Evolutionary conservation across 73 alveolate species (phyloP), one percentile per base, ranked within the genome.

Genomic region (Effrenium voratum): DNA sequence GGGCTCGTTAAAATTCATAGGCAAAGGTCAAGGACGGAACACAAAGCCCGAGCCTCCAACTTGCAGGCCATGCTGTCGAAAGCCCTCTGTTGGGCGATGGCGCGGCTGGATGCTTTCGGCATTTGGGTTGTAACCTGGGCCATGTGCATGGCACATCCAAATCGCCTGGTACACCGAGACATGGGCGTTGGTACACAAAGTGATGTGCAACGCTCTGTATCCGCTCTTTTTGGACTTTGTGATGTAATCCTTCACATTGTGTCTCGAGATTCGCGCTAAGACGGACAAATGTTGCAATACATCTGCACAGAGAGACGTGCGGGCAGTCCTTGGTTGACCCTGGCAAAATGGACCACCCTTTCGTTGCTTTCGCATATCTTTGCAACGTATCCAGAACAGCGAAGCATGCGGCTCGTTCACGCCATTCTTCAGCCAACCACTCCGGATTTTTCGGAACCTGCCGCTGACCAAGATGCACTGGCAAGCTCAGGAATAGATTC

Each of bases 221-320:
- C 97, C 97, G 34, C 87, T 68, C 87, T 68, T 90, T 75, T 90
- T 90, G 87, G 97, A 90, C 36, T 90, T 90, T 26, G 97, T 90
- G 87, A 90, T 90, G 87, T 90, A 90, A 87, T 90, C 97, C 97
- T 90, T n/a, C n/a, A n/a, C n/a, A n/a, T n/a, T n/a, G n/a, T n/a
- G n/a, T n/a, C n/a, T n/a, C n/a, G n/a, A n/a, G n/a, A n/a, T n/a
- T n/a, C n/a, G n/a, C n/a, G n/a, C n/a, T n/a, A n/a, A n/a, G n/a
- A n/a, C n/a, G n/a, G n/a, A n/a, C n/a, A n/a, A n/a, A n/a, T n/a
- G n/a, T n/a, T n/a, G n/a, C n/a, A n/a, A n/a, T n/a, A n/a, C n/a
- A n/a, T n/a, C n/a, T n/a, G n/a, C n/a, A n/a, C n/a, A n/a, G n/a
- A n/a, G n/a, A n/a, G n/a, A n/a, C 30, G 43, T 45, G 34, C 38